These are phyloP conservation scores for Trichophyton schoenleinii DNA, from an alignment of 2,329 filamentous ascomycete species.

Conservation along the genomic window DNA sequence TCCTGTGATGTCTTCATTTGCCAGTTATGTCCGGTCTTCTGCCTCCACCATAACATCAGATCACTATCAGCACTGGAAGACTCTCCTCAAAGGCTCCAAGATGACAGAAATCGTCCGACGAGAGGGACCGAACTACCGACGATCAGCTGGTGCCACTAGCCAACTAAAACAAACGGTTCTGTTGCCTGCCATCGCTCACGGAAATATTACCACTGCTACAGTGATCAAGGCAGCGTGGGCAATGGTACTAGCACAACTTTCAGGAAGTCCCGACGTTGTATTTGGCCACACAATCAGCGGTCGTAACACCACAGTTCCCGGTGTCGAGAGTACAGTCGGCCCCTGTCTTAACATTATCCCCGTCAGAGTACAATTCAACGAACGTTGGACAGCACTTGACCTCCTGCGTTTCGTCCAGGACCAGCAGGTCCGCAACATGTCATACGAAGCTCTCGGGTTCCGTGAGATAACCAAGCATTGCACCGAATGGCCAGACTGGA, in stretches of 20 bases:
- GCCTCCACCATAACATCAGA: conserved; percentile 30
- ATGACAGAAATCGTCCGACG: conserved; percentile 34
- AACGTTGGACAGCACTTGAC: conserved; percentile 40
- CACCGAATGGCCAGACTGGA: conserved; percentile 32
- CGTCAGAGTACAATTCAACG: conserved; percentile 45
- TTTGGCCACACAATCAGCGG: conserved; percentile 57
- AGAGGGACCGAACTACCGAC: conserved; percentile 24
- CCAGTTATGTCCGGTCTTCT: conserved; percentile 34
- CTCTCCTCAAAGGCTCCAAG: conserved; percentile 44
- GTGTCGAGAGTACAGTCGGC: conserved; percentile 47
- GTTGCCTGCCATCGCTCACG: conserved; percentile 35
- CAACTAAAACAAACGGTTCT: conserved; percentile 26
- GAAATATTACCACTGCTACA: conserved; percentile 50
- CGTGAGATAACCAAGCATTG: conserved; percentile 39
- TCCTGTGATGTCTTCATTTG: conserved; percentile 33
- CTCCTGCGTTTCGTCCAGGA: conserved; percentile 43
- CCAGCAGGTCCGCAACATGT: conserved; percentile 46
- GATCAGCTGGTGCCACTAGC: conserved; percentile 25
- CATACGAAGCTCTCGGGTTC: conserved; percentile 44
- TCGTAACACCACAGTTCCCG: conserved; percentile 45
- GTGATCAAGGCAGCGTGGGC: conserved; percentile 58
- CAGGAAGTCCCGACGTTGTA: conserved; percentile 43
- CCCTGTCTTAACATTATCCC: conserved; percentile 58
- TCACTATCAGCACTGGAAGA: conserved; percentile 49
- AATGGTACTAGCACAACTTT: conserved; percentile 46